phyloP scores from a whole-genome alignment of 352 stramenopile genomes.

The Thalassiosira hispida region DNA sequence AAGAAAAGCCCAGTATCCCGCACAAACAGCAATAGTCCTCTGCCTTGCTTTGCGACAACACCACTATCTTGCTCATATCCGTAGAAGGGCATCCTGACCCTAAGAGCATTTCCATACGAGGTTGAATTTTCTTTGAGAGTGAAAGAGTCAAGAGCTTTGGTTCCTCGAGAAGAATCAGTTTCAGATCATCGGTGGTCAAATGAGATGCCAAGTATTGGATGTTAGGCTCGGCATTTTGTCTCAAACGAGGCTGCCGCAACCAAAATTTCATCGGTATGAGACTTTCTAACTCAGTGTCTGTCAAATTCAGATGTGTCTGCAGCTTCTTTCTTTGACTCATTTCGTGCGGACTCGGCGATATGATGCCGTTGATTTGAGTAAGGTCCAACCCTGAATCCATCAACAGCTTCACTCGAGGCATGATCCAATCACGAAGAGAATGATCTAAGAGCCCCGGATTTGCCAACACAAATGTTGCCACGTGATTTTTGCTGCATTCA shows the following conservation, averaged over 20 bases:
- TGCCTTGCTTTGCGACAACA: constrained; percentile 18
- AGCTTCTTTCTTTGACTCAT: constrained; percentile 25
- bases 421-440: constrained; percentile 16
- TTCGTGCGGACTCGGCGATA: constrained; percentile 4
- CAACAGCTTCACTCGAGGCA: constrained; percentile 30
- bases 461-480: neutral
- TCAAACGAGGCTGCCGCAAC: constrained; percentile 16
- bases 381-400: constrained; percentile 4
- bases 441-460: constrained; percentile 34
- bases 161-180: constrained; percentile 20
- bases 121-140: constrained; percentile 24
- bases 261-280: constrained; percentile 30
- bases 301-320: constrained; percentile 32
- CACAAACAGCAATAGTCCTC: constrained; percentile 32
- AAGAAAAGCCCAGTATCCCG: constrained; percentile 21
- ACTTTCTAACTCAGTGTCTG: constrained; percentile 20
- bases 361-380: constrained; percentile 5
- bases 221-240: constrained; percentile 4
- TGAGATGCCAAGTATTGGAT: constrained; percentile 27
- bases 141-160: constrained; percentile 30
- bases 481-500: constrained; percentile 1
- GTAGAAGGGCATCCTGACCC: constrained; percentile 2
- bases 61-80: constrained; percentile 23
- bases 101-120: constrained; percentile 22
- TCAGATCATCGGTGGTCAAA: constrained; percentile 25